Conservation (phyloP, 106 monocot genomes). For the Gastrodia elata region DNA sequence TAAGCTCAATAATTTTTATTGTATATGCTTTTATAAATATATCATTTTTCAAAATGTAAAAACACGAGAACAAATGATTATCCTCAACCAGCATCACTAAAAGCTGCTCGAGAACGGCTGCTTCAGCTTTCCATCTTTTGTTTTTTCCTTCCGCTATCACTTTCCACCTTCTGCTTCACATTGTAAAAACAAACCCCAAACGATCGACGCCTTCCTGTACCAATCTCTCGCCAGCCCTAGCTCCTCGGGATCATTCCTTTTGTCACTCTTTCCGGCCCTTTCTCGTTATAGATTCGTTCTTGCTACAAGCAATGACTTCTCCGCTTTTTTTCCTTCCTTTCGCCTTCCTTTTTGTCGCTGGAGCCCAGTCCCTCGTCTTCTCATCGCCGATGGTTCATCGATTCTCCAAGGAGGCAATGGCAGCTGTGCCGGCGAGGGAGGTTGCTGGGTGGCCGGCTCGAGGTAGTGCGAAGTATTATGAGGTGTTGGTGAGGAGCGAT, state of each 20-base stretch:
- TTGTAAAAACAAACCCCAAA: neutral
- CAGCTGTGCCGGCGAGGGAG: neutral
- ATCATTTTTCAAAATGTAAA: too few relatives aligned
- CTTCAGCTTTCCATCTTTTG: neutral
- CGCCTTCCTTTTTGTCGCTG: constrained; percentile 4
- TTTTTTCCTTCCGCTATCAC: neutral
- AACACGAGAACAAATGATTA: too few relatives aligned
- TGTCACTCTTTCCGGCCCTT: neutral
- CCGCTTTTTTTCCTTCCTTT: neutral
- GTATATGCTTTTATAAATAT: too few relatives aligned
- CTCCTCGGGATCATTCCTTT: neutral
- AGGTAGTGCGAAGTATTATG: constrained; percentile 61
- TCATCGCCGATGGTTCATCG: constrained; percentile 71
- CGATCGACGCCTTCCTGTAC: neutral
- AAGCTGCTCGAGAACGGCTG: too few relatives aligned
- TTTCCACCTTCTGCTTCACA: constrained; percentile 1
- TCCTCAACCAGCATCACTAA: too few relatives aligned
- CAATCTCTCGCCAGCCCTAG: neutral
- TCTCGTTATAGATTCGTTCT: constrained; percentile 1
- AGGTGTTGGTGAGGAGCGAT: constrained; percentile 45
- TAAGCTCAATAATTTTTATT: too few relatives aligned
- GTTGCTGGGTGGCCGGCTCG: constrained; percentile 19
- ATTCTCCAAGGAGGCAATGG: constrained; percentile 45
- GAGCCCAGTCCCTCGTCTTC: constrained; percentile 28
- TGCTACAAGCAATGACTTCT: neutral